A percentile compares a stretch with the other conserved stretches of the same genome.
Conservation (phyloP, 805 yeast species). For the Starmerella cellae region DNA sequence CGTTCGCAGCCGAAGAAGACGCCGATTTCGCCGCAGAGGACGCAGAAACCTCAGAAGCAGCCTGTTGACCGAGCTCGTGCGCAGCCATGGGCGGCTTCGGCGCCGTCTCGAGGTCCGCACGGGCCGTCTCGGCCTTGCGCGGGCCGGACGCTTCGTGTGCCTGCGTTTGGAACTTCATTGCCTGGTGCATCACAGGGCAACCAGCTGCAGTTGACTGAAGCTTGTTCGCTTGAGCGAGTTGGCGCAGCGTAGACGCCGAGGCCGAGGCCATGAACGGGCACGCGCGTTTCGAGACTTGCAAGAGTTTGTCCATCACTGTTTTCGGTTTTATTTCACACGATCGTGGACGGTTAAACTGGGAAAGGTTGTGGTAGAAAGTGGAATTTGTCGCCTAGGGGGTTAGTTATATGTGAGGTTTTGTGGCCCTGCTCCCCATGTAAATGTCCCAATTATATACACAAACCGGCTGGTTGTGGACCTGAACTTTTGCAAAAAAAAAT, state of each 20-base stretch:
- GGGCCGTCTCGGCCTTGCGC: neutral
- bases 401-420: too few species aligned
- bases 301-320: slow-evolving; percentile 60
- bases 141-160: slow-evolving; percentile 12
- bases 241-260: slow-evolving; percentile 47
- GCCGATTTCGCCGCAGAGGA: neutral
- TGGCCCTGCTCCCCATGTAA: too few species aligned
- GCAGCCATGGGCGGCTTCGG: neutral
- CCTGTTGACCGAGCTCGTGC: too few species aligned
- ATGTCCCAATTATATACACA: too few species aligned
- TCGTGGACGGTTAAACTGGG: too few species aligned
- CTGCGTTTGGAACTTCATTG: slow-evolving; percentile 38
- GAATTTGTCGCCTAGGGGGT: too few species aligned
- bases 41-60: too few species aligned
- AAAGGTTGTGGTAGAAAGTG: too few species aligned
- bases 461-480: too few species aligned
- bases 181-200: slow-evolving; percentile 89
- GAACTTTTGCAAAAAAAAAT: too few species aligned
- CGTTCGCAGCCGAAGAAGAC: slow-evolving; percentile 15
- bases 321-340: too few species aligned
- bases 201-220: slow-evolving; percentile 48
- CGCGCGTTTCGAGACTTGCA: slow-evolving; percentile 59
- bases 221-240: slow-evolving; percentile 33
- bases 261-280: slow-evolving; percentile 69
- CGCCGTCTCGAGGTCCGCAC: too few species aligned